These are phyloP conservation scores for Xylaria polymorpha DNA, from an alignment of 2,329 filamentous ascomycete species.

Conservation along the genomic window DNA sequence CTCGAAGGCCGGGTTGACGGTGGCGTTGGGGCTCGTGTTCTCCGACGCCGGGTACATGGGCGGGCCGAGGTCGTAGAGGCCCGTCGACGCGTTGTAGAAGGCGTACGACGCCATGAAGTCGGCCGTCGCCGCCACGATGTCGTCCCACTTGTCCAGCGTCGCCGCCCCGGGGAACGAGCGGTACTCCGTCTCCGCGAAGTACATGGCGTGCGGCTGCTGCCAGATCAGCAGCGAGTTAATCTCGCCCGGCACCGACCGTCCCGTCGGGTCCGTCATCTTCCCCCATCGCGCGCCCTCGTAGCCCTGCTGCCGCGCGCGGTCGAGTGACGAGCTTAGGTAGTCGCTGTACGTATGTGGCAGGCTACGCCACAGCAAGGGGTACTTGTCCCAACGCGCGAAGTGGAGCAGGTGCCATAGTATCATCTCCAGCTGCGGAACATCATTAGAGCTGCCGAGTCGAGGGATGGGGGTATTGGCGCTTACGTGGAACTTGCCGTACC, in stretches of 20 bases:
- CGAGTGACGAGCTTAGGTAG: constrained; percentile 56
- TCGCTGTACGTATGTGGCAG: constrained; percentile 59
- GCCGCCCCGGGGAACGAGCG: constrained; percentile 56
- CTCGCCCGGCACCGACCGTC: constrained; percentile 66
- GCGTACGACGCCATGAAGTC: constrained; percentile 71
- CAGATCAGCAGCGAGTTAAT: constrained; percentile 71
- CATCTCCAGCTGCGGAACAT: constrained; percentile 60
- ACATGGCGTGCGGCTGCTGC: constrained; percentile 72
- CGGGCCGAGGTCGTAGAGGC: constrained; percentile 62
- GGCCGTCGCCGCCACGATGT: constrained; percentile 61
- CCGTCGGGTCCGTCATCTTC: constrained; percentile 69
- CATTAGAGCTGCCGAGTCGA: not conserved
- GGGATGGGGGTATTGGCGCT: constrained; percentile 25
- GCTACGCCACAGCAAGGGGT: constrained; percentile 58
- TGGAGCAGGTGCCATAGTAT: constrained; percentile 64
- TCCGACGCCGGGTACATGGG: constrained; percentile 63
- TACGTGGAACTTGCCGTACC: constrained; percentile 67
- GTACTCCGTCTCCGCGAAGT: constrained; percentile 68
- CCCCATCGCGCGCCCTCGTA: constrained; percentile 59
- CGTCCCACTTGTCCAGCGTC: constrained; percentile 65
- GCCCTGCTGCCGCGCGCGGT: constrained; percentile 55
- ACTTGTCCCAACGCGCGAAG: constrained; percentile 63
- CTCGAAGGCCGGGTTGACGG: constrained; percentile 70
- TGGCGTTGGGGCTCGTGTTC: constrained; percentile 68
- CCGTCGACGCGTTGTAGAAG: constrained; percentile 63